A percentile compares a stretch with the other conserved stretches of the same genome.
These are phyloP conservation scores for Podospora didyma DNA, from an alignment of 495 filamentous ascomycete species.

Conservation along the genomic window DNA sequence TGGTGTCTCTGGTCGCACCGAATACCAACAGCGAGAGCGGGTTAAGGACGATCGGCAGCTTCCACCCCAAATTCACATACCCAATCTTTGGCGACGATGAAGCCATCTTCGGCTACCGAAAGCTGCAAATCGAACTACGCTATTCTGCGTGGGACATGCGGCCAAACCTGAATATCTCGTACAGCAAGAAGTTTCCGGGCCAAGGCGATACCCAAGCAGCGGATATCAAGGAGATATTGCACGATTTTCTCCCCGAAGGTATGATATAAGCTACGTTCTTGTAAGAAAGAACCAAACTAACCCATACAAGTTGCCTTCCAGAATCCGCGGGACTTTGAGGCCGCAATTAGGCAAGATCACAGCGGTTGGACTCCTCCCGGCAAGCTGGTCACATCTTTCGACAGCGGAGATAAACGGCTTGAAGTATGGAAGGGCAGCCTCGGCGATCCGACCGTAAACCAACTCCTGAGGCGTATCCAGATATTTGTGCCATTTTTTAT, in stretches of 20 bases:
- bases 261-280: neutral
- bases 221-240: slow-evolving; percentile 62
- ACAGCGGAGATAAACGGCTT: slow-evolving; percentile 33
- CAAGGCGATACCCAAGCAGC: slow-evolving; percentile 66
- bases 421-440: slow-evolving; percentile 52
- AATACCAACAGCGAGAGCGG: slow-evolving; percentile 30
- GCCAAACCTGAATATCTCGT: slow-evolving; percentile 67
- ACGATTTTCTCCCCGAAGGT: slow-evolving; percentile 67
- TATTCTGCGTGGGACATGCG: slow-evolving; percentile 80
- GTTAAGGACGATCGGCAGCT: slow-evolving; percentile 57
- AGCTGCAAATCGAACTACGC: slow-evolving; percentile 66
- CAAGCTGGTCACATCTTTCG: slow-evolving; percentile 38
- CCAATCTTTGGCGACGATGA: slow-evolving; percentile 89
- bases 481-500: slow-evolving; percentile 85
- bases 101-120: slow-evolving; percentile 83
- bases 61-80: slow-evolving; percentile 86
- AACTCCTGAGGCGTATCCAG: slow-evolving; percentile 72
- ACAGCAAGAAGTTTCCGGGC: slow-evolving; percentile 67
- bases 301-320: slow-evolving; percentile 55
- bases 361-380: slow-evolving; percentile 60
- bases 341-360: slow-evolving; percentile 48
- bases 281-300: slow-evolving; percentile 12
- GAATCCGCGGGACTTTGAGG: slow-evolving; percentile 54
- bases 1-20: slow-evolving; percentile 65
- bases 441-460: slow-evolving; percentile 51